These are phyloP conservation scores for Leptomonas pyrrhocoris DNA, from an alignment of 208 protist genomes.

Conservation along the genomic window DNA sequence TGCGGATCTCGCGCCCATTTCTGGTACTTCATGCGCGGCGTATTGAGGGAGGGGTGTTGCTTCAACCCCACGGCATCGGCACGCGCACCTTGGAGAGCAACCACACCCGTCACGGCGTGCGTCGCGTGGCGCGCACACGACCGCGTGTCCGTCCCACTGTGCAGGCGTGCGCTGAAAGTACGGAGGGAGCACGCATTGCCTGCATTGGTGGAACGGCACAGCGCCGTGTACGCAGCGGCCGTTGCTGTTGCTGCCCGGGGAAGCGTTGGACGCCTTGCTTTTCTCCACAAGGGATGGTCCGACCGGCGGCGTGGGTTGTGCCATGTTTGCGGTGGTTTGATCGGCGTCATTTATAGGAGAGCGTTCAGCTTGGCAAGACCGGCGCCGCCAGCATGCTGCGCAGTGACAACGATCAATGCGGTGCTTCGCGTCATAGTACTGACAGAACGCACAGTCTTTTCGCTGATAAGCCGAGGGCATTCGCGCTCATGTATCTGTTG, in stretches of 20 bases:
- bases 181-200: constrained; percentile 30
- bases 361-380: neutral
- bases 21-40: constrained; percentile 51
- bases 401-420: constrained; percentile 27
- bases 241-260: neutral
- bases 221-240: constrained; percentile 21
- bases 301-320: neutral
- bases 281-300: too few relatives aligned
- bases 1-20: constrained; percentile 45
- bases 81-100: constrained; percentile 26
- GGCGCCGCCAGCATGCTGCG: constrained; percentile 27
- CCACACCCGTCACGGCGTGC: constrained; percentile 7
- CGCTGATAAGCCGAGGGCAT: constrained; percentile 1
- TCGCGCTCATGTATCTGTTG: neutral
- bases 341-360: neutral
- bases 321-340: neutral
- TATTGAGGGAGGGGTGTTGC: constrained; percentile 24
- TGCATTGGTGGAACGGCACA: constrained; percentile 32
- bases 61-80: constrained; percentile 26
- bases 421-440: constrained; percentile 41
- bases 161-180: constrained; percentile 17
- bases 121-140: constrained; percentile 20
- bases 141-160: constrained; percentile 30
- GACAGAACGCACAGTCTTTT: constrained; percentile 31
- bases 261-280: too few relatives aligned